Base-by-base conservation (phyloP, 108 stramenopile species). In the Schizochytrium sp. region DNA sequence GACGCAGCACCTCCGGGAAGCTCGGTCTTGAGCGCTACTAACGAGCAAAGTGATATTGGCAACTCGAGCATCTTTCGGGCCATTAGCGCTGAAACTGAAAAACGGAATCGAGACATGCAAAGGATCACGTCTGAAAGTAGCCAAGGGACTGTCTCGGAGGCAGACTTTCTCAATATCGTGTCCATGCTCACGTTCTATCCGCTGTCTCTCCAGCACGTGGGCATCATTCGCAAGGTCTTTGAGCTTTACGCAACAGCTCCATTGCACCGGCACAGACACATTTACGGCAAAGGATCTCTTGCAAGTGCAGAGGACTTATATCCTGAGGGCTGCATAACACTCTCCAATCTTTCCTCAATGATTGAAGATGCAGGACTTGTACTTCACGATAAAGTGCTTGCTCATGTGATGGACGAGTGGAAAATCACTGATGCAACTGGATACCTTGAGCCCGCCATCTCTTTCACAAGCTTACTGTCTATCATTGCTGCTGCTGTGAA, bases 401-500 rank as follows among this genome's bases (percentile, higher is more conserved):
- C 51, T 6, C 44, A 23, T 23, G 12, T 23, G 3, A 47, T 83
- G 45, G 45, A 47, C n/a, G 76, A 83, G 16, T 83, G 76, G 76
- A 43, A 53, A 16, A 69, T 69, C 4, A 69, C 63, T 14, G 63
- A 69, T 18, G 63, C 63, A 8, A 28, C 34, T 23, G 63, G 63
- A 8, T 69, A 69, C 41, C 51, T 83, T 12, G 76, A 83, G 16
- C 76, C 76, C 16, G 76, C 51, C 51, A 23, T 83, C 23, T 83
- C 76, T 6, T 83, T 83, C 51, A 53, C 76, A 23, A 53, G 76
- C 25, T 83, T 83, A 45, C 45, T 83, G n/a, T 83, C 76, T 45
- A 83, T 83, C n/a, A 83, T 83, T 83, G 76, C 76, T 23, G n/a
- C 51, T 53, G 76, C 76, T 53, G 51, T 83, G 48, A 83, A 83